Conservation (phyloP, 139 green algal species). For the Chlamydomonas asymmetrica region DNA sequence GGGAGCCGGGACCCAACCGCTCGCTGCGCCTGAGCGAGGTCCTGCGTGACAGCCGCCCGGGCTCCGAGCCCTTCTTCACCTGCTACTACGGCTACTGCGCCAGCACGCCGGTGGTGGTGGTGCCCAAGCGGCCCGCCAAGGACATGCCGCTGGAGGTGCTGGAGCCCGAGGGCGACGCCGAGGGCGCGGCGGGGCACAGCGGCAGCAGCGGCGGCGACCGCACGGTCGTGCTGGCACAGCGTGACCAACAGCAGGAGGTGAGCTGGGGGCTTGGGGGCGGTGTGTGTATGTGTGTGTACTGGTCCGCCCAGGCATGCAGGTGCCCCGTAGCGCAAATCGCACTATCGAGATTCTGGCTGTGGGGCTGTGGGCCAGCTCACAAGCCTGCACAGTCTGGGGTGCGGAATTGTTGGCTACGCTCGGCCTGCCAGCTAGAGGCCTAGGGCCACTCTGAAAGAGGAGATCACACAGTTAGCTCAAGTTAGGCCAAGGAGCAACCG, state of each 20-base stretch:
- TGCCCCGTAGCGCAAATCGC: neutral
- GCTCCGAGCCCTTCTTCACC: conserved; percentile 19
- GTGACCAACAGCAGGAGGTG: neutral
- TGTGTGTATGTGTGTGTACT: too few relatives aligned
- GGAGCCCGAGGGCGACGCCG: neutral
- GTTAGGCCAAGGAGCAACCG: too few relatives aligned
- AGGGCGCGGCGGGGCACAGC: neutral
- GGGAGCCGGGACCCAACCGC: conserved; percentile 33
- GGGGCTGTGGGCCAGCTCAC: too few relatives aligned
- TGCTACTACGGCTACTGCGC: conserved; percentile 27
- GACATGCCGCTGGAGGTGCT: conserved; percentile 27
- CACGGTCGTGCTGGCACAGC: neutral
- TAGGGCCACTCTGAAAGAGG: too few relatives aligned
- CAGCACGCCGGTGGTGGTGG: conserved; percentile 25
- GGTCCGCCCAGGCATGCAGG: neutral
- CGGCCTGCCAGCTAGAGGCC: too few relatives aligned
- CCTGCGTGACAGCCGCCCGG: conserved; percentile 1
- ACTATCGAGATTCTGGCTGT: neutral
- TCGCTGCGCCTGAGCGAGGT: conserved; percentile 5
- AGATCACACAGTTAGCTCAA: too few relatives aligned
- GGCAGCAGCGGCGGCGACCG: too few relatives aligned
- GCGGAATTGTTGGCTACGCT: too few relatives aligned
- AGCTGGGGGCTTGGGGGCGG: too few relatives aligned
- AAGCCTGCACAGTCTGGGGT: too few relatives aligned
- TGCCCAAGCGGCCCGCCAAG: conserved; percentile 17